Percentiles rank a stretch among this genome's conserved stretches.
phyloP scores from a whole-genome alignment of 139 green algal species.

The Haematococcus lacustris region DNA sequence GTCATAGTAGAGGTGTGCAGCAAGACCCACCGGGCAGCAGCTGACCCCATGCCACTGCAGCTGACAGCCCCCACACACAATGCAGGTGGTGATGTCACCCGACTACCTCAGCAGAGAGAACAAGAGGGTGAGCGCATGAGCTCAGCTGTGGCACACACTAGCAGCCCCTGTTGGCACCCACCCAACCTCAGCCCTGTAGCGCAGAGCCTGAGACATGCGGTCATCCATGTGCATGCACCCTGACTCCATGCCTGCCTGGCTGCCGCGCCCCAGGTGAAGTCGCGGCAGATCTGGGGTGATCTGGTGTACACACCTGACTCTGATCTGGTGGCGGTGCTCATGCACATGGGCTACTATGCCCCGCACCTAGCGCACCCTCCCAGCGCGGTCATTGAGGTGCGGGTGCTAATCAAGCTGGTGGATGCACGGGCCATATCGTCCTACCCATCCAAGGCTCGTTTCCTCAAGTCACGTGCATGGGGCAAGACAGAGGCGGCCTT shows the following conservation, averaged over 20 bases:
- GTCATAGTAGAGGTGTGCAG: too few species aligned
- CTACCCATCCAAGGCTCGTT: slow-evolving; percentile 67
- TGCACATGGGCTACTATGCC: slow-evolving; percentile 87
- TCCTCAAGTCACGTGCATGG: slow-evolving; percentile 80
- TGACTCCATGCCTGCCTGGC: background rate
- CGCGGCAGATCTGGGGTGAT: slow-evolving; percentile 90
- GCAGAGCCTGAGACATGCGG: background rate
- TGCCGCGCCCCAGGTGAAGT: slow-evolving; percentile 72
- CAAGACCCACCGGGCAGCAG: too few species aligned
- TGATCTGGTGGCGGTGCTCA: slow-evolving; percentile 89
- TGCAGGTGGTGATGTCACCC: slow-evolving; percentile 55
- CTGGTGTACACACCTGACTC: slow-evolving; percentile 87
- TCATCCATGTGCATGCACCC: background rate
- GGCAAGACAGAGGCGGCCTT: slow-evolving; percentile 44
- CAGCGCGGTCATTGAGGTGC: slow-evolving; percentile 40
- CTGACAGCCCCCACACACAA: too few species aligned
- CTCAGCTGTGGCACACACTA: background rate
- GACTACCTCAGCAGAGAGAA: slow-evolving; percentile 57
- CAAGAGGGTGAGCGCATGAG: slow-evolving; percentile 35
- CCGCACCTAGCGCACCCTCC: slow-evolving; percentile 29
- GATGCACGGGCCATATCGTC: slow-evolving; percentile 34
- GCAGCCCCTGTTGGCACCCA: background rate
- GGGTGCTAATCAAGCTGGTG: slow-evolving; percentile 53
- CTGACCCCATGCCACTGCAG: too few species aligned
- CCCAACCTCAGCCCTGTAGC: background rate